Percentiles rank a stretch among this genome's conserved stretches.
These are phyloP conservation scores for Mentha longifolia DNA, from an alignment of 257 asterid genomes.

Conservation along the genomic window DNA sequence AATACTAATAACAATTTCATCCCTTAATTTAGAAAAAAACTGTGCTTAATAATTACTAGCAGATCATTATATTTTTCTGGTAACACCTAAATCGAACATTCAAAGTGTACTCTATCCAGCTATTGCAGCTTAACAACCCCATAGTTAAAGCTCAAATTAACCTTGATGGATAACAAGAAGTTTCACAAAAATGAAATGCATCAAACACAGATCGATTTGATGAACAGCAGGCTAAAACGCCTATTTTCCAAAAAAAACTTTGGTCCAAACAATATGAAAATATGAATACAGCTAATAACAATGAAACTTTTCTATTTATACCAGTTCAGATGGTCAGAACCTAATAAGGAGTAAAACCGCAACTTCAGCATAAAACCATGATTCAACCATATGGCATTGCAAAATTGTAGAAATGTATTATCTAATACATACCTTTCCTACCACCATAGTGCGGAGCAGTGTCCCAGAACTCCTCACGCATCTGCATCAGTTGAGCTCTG, in stretches of 20 bases:
- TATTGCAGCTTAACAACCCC: background rate
- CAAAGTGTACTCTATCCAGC: background rate
- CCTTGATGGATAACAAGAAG: background rate
- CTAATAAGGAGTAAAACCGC: conserved; percentile 10
- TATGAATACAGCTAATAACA: conserved; percentile 8
- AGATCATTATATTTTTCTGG: background rate
- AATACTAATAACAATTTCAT: background rate
- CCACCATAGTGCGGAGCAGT: conserved; percentile 88
- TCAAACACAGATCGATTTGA: background rate
- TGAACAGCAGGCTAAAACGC: background rate
- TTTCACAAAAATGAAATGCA: background rate
- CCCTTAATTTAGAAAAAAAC: too few relatives aligned
- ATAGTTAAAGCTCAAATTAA: background rate
- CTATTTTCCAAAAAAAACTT: background rate
- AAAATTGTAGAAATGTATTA: conserved; percentile 9
- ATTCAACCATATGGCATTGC: conserved; percentile 1
- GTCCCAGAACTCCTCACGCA: conserved; percentile 87
- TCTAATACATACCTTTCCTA: conserved; percentile 53
- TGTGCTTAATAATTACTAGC: background rate
- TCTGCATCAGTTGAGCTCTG: conserved; percentile 54
- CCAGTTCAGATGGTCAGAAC: background rate
- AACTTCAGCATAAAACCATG: background rate
- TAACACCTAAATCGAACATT: background rate
- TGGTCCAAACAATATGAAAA: background rate
- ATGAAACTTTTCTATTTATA: background rate